phyloP scores from a whole-genome alignment of 441 rosid genomes.

The Populus tomentosa region DNA sequence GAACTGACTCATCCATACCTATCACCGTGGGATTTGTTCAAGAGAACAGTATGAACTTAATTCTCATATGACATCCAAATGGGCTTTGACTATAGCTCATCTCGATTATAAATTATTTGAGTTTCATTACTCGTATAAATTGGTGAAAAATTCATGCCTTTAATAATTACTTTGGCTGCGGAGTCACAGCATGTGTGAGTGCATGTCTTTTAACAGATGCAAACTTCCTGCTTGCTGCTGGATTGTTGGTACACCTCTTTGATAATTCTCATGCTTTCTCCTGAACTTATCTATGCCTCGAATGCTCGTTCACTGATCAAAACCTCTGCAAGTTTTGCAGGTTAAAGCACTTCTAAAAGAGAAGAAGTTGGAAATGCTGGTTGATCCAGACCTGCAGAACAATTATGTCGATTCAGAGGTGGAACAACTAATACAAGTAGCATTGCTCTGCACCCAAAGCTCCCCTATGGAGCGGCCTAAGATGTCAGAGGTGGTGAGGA shows the following conservation, averaged over 20 bases:
- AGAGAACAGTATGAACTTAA: not conserved
- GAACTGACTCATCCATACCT: not conserved
- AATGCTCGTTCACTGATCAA: not conserved
- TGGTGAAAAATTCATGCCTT: not conserved
- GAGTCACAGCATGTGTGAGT: not conserved
- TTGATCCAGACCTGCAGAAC: conserved; percentile 67
- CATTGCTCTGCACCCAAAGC: conserved; percentile 78
- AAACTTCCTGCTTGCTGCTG: too few species aligned
- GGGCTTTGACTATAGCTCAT: not conserved
- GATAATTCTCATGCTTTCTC: not conserved
- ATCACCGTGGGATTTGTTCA: not conserved
- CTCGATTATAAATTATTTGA: not conserved
- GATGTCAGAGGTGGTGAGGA: conserved; percentile 86
- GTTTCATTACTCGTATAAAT: not conserved
- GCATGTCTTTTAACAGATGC: not conserved
- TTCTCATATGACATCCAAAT: not conserved
- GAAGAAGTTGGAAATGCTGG: conserved; percentile 71
- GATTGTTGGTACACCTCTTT: not conserved
- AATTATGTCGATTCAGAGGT: conserved; percentile 67
- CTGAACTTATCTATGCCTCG: not conserved
- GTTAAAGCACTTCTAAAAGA: conserved; percentile 85
- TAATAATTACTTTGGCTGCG: not conserved
- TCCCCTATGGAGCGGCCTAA: conserved; percentile 79
- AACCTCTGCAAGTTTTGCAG: conserved; percentile 24
- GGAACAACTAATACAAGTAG: conserved; percentile 84